Base-by-base conservation (phyloP, 768 basidiomycete species). In the Auriscalpium vulgare region DNA sequence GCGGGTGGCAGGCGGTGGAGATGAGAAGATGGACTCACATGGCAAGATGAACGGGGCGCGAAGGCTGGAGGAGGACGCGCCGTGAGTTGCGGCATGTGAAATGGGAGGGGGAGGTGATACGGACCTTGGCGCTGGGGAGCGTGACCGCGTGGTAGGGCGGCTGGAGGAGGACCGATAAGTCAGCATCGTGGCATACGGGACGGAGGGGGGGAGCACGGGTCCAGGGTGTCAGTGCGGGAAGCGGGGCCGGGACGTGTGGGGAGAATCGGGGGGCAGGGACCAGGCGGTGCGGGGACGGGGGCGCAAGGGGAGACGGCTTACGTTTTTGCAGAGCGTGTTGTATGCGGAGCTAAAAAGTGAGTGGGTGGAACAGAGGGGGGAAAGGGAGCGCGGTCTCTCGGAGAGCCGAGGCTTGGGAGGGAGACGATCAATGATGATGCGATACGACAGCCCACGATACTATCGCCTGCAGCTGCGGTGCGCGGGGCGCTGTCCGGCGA, bases 351-450 rank as follows among this genome's bases (percentile, higher is more conserved):
- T 35, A 53, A 34, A 47, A 40, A 56, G 57, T 34, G 56, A 37
- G 52, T 36, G 59, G 57, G 57, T 52, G 56, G 58, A 53, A 38
- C 1, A 40, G 35, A 52, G 45, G 52, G 10, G 47, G 56, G 17
- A 17, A 16, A 47, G 47, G 8, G 47, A 47, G 50, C 54, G 54
- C 57, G 57, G 53, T 58, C 50, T 35, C 37, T 58, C 59, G 59
- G 59, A 58, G 59, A 59, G 59, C 59, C 59, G 59, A 60, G 59
- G 59, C 48, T 58, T 60, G 57, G 56, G 53, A 54, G 53, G 43
- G 59, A 49, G 59, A 60, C 59, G 59, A 60, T 60, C 59, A 60
- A 60, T 59, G 58, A 58, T 59, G 59, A 60, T 60, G 59, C 59
- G 59, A 60, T 58, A 50, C 56, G 43, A 37, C 50, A 57, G 47